Conservation (phyloP, 2,329 filamentous ascomycete genomes). For the Cercospora sesami region DNA sequence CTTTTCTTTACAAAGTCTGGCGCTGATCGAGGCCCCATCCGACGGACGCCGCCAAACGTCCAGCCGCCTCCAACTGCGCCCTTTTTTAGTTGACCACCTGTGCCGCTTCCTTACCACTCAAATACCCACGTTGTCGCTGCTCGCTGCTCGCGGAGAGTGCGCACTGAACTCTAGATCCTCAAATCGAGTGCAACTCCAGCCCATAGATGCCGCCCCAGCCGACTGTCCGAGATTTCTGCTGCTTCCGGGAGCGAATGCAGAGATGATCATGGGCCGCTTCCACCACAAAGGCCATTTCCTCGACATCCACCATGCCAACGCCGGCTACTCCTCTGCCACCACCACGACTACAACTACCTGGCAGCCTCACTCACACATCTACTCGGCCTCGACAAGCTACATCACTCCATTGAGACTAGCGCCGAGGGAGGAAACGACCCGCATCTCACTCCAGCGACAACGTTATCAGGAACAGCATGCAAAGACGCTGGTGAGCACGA, state of each 20-base stretch:
- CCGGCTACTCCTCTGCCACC: conserved; percentile 23
- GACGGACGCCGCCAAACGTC: background rate
- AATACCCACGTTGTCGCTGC: conserved; percentile 24
- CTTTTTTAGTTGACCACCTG: conserved; percentile 8
- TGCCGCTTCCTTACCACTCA: conserved; percentile 19
- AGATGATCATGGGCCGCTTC: conserved; percentile 24
- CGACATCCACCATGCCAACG: conserved; percentile 29
- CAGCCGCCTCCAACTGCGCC: background rate
- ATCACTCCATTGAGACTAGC: conserved; percentile 25
- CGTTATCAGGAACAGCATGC: conserved; percentile 31
- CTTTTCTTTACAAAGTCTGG: background rate
- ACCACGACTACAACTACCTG: conserved; percentile 20
- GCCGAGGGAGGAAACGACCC: conserved; percentile 32
- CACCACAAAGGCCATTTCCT: conserved; percentile 28
- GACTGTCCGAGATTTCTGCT: conserved; percentile 1
- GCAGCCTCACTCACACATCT: conserved; percentile 13
- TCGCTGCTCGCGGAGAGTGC: background rate
- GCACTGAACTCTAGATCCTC: background rate
- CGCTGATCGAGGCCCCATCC: conserved; percentile 10
- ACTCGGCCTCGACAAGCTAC: conserved; percentile 15
- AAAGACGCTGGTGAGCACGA: conserved; percentile 29
- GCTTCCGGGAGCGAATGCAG: conserved; percentile 5
- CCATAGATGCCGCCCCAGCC: conserved; percentile 10
- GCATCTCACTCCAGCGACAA: conserved; percentile 37
- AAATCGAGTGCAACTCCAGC: background rate